These are phyloP conservation scores for Macroventuria anomochaeta DNA, from an alignment of 2,329 filamentous ascomycete genomes.

Conservation along the genomic window DNA sequence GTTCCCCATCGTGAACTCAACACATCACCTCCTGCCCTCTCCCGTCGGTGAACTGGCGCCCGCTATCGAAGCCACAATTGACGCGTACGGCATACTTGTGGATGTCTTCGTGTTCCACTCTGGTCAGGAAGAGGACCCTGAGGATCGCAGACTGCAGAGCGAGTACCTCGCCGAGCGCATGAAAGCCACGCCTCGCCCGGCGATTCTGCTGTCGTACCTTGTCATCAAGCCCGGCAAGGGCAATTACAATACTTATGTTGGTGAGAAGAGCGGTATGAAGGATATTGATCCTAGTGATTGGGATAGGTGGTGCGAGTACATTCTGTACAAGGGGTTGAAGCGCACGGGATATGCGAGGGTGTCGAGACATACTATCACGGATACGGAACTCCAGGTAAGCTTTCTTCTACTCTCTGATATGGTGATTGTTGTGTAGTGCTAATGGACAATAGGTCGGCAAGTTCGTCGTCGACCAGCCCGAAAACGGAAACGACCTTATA, in stretches of 20 bases:
- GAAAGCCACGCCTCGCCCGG: constrained; percentile 79
- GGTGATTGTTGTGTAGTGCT: neutral
- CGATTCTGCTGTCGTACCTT: constrained; percentile 87
- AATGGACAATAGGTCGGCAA: constrained; percentile 71
- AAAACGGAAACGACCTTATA: constrained; percentile 70
- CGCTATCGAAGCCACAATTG: constrained; percentile 93
- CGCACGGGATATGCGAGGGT: constrained; percentile 89
- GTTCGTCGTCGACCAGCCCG: constrained; percentile 79
- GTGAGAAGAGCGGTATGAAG: constrained; percentile 84
- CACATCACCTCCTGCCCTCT: constrained; percentile 90
- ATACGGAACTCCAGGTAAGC: constrained; percentile 88
- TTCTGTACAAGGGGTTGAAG: constrained; percentile 87
- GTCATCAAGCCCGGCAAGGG: constrained; percentile 89
- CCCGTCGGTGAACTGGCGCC: constrained; percentile 94
- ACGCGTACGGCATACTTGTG: constrained; percentile 86
- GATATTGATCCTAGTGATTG: constrained; percentile 92
- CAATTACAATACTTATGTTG: constrained; percentile 97
- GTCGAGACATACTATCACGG: constrained; percentile 88
- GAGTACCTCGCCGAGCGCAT: constrained; percentile 88
- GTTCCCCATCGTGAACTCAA: constrained; percentile 96
- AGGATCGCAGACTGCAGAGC: constrained; percentile 85
- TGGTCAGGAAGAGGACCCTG: constrained; percentile 93
- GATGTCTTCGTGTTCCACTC: constrained; percentile 99
- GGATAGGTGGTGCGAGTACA: constrained; percentile 99
- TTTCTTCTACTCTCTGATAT: neutral